These are phyloP conservation scores for Torulaspora microellipsoides DNA, from an alignment of 805 yeast species.

Conservation along the genomic window DNA sequence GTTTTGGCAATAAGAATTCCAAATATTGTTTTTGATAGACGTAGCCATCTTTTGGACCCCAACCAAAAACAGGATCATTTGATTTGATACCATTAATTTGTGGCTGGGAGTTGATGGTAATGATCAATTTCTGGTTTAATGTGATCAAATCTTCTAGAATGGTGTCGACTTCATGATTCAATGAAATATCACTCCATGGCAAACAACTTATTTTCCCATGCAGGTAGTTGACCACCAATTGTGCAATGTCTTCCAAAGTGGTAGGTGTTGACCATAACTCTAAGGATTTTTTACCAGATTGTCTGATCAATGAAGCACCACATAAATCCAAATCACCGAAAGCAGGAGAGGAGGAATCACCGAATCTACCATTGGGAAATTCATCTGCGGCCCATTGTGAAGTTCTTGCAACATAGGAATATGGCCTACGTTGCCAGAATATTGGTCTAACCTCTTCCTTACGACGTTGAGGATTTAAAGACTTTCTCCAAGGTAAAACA, in stretches of 20 bases:
- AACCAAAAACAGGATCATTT: constrained; percentile 68
- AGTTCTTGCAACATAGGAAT: constrained; percentile 83
- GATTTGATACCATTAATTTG: constrained; percentile 76
- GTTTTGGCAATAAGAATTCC: constrained; percentile 73
- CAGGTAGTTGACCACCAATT: constrained; percentile 64
- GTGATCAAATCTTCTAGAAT: constrained; percentile 55
- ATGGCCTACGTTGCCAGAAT: constrained; percentile 92
- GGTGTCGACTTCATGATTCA: constrained; percentile 66
- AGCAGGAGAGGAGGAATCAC: constrained; percentile 96
- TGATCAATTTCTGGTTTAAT: constrained; percentile 62
- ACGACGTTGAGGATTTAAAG: constrained; percentile 72
- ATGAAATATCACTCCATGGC: constrained; percentile 95
- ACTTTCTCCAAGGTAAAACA: constrained; percentile 82
- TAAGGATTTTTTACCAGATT: constrained; percentile 70
- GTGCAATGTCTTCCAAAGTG: constrained; percentile 52
- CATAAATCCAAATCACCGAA: constrained; percentile 84
- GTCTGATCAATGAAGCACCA: constrained; percentile 76
- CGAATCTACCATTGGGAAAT: constrained; percentile 98
- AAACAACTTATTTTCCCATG: constrained; percentile 65
- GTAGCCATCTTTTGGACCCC: constrained; percentile 94
- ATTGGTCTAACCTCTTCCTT: constrained; percentile 88
- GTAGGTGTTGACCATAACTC: constrained; percentile 88
- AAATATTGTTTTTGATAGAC: constrained; percentile 93
- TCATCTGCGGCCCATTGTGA: constrained; percentile 84
- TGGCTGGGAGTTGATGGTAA: constrained; percentile 94